phyloP scores from a whole-genome alignment of 768 basidiomycete genomes.

The Zangia roseola region DNA sequence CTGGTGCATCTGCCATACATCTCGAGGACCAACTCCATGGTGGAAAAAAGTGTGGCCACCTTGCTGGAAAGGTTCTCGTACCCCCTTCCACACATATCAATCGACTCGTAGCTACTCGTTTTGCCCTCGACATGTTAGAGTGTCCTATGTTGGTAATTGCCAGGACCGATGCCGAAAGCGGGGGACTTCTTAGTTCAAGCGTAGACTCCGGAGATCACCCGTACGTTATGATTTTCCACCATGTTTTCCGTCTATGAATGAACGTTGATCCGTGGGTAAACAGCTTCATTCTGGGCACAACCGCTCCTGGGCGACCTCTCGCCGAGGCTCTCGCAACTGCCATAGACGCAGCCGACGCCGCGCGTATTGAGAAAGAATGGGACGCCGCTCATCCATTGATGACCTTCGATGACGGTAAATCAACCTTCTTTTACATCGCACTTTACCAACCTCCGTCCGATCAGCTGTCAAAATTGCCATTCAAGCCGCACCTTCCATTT shows the following conservation, averaged over 20 bases:
- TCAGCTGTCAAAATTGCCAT: conserved; percentile 27
- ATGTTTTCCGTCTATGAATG: conserved; percentile 1
- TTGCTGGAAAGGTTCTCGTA: conserved; percentile 90
- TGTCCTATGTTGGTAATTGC: conserved; percentile 88
- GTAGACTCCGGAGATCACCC: conserved; percentile 79
- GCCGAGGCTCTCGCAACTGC: conserved; percentile 71
- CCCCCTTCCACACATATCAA: conserved; percentile 86
- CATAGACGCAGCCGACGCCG: conserved; percentile 64
- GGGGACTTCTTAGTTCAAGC: conserved; percentile 78
- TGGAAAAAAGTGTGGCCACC: conserved; percentile 93
- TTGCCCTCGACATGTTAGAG: conserved; percentile 89
- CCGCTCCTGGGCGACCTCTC: conserved; percentile 46
- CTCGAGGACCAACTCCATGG: conserved; percentile 94
- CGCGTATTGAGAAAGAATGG: conserved; percentile 76
- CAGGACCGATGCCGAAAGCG: conserved; percentile 89
- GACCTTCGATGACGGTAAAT: conserved; percentile 82
- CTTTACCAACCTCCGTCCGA: neutral
- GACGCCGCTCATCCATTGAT: conserved; percentile 61
- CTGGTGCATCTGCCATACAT: conserved; percentile 88
- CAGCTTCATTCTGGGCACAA: conserved; percentile 69
- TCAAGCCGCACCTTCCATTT: conserved; percentile 17
- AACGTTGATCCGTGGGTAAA: conserved; percentile 11
- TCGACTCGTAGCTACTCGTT: conserved; percentile 79
- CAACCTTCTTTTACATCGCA: conserved; percentile 44
- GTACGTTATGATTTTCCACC: conserved; percentile 32